A percentile compares a stretch with the other conserved stretches of the same genome.
These are phyloP conservation scores for Trebouxiophyceae sp. DNA, from an alignment of 163 green algal genomes.

Conservation along the genomic window DNA sequence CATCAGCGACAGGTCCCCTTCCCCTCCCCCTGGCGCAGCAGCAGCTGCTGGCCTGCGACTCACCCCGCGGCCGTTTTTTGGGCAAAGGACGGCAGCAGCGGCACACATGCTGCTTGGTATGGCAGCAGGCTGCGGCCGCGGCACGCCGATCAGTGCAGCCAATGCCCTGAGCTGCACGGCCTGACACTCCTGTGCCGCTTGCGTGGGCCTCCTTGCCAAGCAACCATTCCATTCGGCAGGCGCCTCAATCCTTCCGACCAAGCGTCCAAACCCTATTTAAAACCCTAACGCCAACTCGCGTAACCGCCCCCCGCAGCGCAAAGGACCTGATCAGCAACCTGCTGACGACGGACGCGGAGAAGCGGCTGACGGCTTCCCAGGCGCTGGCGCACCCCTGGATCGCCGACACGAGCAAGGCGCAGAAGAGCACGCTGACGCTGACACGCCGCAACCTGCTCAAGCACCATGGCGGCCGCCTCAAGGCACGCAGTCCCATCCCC, in stretches of 20 bases:
- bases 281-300: too few relatives aligned
- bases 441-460: conserved; percentile 17
- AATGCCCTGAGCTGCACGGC: too few relatives aligned
- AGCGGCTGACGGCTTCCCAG: conserved; percentile 27
- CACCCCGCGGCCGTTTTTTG: not conserved
- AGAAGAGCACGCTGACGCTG: conserved; percentile 8
- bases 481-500: conserved; percentile 1
- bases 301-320: conserved; percentile 20
- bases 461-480: conserved; percentile 8
- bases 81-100: too few relatives aligned
- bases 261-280: too few relatives aligned
- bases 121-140: too few relatives aligned
- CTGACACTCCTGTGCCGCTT: too few relatives aligned
- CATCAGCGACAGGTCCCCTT: conserved; percentile 30
- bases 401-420: not conserved
- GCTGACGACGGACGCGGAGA: conserved; percentile 30
- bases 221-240: not conserved
- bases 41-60: not conserved
- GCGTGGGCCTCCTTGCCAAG: too few relatives aligned
- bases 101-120: too few relatives aligned
- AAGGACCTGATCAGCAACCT: conserved; percentile 54
- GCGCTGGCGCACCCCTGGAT: conserved; percentile 24
- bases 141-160: too few relatives aligned
- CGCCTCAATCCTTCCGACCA: not conserved
- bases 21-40: not conserved